Evolutionary conservation across 495 filamentous ascomycete species (phyloP).

Genomic region (Aspergillus sclerotiicarbonarius): DNA sequence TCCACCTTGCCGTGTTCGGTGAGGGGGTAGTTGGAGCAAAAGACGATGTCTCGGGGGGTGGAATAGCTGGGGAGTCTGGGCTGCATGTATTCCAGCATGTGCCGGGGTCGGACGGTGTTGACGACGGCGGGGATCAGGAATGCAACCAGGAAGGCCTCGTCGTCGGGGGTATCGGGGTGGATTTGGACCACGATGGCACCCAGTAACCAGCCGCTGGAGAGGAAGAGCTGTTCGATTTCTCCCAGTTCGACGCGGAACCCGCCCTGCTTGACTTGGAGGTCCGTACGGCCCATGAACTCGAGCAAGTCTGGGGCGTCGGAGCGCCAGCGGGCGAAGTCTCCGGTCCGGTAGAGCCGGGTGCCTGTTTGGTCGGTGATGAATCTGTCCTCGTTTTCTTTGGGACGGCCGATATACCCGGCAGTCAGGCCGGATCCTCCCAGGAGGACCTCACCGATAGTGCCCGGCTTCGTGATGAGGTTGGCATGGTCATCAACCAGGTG

Average conservation of each 20-base stretch:
- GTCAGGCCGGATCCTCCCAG: conserved; percentile 4
- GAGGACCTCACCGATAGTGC: conserved; percentile 2
- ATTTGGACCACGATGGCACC: neutral
- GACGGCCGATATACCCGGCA: conserved; percentile 3
- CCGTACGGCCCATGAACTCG: conserved; percentile 8
- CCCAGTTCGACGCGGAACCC: conserved; percentile 12
- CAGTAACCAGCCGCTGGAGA: neutral
- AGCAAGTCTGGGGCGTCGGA: neutral
- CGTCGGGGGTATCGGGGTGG: neutral
- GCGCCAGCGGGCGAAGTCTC: conserved; percentile 1
- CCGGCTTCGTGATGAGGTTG: neutral
- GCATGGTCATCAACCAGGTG: conserved; percentile 4
- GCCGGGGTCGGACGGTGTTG: neutral
- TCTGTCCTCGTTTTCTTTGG: neutral
- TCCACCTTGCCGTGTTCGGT: conserved; percentile 5
- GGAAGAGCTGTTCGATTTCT: conserved; percentile 6
- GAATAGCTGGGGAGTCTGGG: conserved; percentile 1
- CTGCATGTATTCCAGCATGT: neutral
- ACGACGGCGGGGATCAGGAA: conserved; percentile 5
- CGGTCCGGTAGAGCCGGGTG: conserved; percentile 1
- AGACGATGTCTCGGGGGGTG: neutral
- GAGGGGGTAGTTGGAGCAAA: neutral
- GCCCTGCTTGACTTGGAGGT: conserved; percentile 9
- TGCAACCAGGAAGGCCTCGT: neutral
- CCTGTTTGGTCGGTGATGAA: neutral